These are phyloP conservation scores for Halteria grandinella DNA, from an alignment of 73 alveolate genomes.

Conservation along the genomic window DNA sequence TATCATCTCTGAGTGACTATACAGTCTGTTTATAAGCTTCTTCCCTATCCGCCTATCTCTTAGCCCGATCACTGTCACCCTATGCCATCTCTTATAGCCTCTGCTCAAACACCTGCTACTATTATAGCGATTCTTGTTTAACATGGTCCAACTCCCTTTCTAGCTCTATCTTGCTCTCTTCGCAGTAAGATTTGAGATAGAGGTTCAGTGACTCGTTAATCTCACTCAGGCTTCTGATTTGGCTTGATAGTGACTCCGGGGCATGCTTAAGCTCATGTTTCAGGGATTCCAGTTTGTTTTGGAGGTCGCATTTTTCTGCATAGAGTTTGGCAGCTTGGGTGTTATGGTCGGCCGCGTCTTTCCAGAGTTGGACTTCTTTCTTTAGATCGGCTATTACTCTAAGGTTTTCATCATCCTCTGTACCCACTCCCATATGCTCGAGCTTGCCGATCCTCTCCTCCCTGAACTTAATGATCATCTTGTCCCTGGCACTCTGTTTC, in stretches of 20 bases:
- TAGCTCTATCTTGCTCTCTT: constrained; percentile 23
- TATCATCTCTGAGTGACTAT: too few species aligned
- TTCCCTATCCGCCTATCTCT: too few species aligned
- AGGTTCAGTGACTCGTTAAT: constrained; percentile 28
- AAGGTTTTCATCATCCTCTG: not conserved
- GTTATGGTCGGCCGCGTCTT: constrained; percentile 37
- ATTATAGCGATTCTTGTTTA: too few species aligned
- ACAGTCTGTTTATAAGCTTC: too few species aligned
- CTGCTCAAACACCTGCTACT: too few species aligned
- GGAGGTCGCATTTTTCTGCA: constrained; percentile 45
- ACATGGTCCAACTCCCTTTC: constrained; percentile 26
- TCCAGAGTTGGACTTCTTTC: constrained; percentile 8
- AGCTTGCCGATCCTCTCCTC: constrained; percentile 41
- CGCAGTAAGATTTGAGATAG: constrained; percentile 42
- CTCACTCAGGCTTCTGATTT: constrained; percentile 27
- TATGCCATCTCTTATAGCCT: too few species aligned
- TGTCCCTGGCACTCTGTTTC: constrained; percentile 57
- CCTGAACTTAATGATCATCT: constrained; percentile 71
- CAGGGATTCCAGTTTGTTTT: constrained; percentile 2
- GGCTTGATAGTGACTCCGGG: constrained; percentile 43
- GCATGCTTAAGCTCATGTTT: constrained; percentile 11
- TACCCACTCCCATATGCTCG: not conserved
- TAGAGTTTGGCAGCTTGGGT: constrained; percentile 54
- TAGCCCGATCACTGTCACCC: too few species aligned
- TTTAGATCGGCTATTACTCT: constrained; percentile 8